Base-by-base conservation (phyloP, 1,284 basidiomycete genomes). In the Wolfiporia cocos region DNA sequence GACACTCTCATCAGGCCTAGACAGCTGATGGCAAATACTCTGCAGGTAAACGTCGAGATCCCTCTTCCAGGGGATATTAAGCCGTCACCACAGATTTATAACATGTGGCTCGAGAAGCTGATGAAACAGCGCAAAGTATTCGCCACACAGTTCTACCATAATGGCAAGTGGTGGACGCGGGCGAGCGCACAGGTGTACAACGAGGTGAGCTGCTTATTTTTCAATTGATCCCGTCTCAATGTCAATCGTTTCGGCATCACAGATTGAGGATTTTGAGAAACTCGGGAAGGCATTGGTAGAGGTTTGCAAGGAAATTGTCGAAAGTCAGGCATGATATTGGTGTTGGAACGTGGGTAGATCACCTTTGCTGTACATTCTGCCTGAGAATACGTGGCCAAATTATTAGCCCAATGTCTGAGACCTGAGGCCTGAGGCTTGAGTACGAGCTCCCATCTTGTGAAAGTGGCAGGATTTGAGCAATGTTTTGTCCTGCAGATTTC, bases 101-200 rank as follows among this genome's bases (percentile, higher is more conserved):
- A 42, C 14, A 46, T 65, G 24, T 61, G 76, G 37, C 42, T 59
- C 34, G 38, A 46, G 5, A 64, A 64, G 37, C 48, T 75, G 34
- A 52, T 75, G 9, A 53, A 56, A 1, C 61, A 65, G 17, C 58
- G 65, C 39, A 70, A 71, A 5, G 61, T 62, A 1, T 71, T 61
- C 46, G 64, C 65, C 2, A 57, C 65, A 0, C 52, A 61, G 20
- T 79, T 63, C 44, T 64, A 63, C 35, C 83, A 86, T 52, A 75
- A 76, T 39, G 71, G 67, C 0, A 67, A 62, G 24, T 86, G 81
- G 81, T 86, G 81, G 79, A 69, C 71, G 3, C 67, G 85, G 34
- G 76, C 75, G 51, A 79, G 78, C 43, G 74, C 70, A 7, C 85
- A 88, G 56, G 70, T 87, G 2, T 88, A 40, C 31, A 40, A 40